Percentiles rank a stretch among this genome's conserved stretches.
These are phyloP conservation scores for Simmondsia chinensis DNA, from an alignment of 148 eudicot genomes.

Conservation along the genomic window DNA sequence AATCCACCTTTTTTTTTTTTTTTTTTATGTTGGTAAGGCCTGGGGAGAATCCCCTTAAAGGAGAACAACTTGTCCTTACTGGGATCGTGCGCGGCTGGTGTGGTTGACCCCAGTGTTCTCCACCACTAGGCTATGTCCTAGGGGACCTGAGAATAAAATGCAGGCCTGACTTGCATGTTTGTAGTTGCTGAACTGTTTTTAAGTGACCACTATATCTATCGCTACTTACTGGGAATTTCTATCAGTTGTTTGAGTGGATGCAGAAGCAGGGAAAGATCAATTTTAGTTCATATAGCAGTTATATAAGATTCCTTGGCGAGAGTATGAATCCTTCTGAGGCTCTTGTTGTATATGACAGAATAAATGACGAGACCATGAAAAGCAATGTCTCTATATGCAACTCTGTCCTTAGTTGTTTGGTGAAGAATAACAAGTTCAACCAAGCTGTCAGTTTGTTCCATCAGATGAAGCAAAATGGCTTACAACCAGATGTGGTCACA, in stretches of 20 bases:
- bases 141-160: too few relatives aligned
- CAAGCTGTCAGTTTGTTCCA: constrained; percentile 44
- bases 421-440: constrained; percentile 44
- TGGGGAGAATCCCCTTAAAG: too few relatives aligned
- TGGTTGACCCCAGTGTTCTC: too few relatives aligned
- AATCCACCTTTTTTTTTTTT: too few relatives aligned
- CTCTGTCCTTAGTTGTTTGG: constrained; percentile 65
- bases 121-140: too few relatives aligned
- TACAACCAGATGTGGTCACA: constrained; percentile 73
- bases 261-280: constrained; percentile 48
- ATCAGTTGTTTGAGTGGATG: constrained; percentile 96
- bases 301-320: constrained; percentile 59
- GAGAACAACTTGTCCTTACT: too few relatives aligned
- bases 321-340: constrained; percentile 41
- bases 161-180: too few relatives aligned
- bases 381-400: constrained; percentile 66
- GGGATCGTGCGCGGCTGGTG: too few relatives aligned
- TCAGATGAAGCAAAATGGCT: constrained; percentile 82
- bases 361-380: constrained; percentile 46
- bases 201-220: not conserved
- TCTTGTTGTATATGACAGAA: constrained; percentile 47
- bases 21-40: too few relatives aligned
- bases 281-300: constrained; percentile 76
- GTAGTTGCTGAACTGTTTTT: not conserved
- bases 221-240: not conserved